Conservation (phyloP, 2,329 filamentous ascomycete species). For the Coleophoma cylindrospora region DNA sequence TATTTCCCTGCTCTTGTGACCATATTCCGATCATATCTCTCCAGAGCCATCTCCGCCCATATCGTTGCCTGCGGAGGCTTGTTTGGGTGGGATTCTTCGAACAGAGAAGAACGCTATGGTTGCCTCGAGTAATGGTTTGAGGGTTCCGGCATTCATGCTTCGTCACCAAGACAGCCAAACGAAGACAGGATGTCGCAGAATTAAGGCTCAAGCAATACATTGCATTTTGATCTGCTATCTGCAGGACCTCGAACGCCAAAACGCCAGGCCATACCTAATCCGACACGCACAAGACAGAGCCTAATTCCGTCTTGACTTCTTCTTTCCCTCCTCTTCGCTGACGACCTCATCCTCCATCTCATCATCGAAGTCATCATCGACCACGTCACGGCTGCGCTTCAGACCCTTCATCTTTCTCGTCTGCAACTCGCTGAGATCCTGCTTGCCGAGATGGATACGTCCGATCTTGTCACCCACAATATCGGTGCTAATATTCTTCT, state of each 20-base stretch:
- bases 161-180: no score
- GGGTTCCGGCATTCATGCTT: no score
- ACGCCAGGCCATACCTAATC: constrained; percentile 3
- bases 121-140: no score
- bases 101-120: no score
- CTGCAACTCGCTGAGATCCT: constrained; percentile 83
- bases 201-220: no score
- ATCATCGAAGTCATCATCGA: constrained; percentile 46
- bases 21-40: no score
- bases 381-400: constrained; percentile 70
- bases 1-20: no score
- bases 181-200: no score
- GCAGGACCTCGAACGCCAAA: constrained; percentile 17
- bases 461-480: constrained; percentile 94
- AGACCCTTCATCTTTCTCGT: constrained; percentile 99
- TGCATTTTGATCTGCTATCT: constrained; percentile 2
- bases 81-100: no score
- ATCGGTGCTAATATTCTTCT: constrained; percentile 96
- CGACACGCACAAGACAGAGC: constrained; percentile 7
- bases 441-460: constrained; percentile 83
- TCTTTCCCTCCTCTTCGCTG: constrained; percentile 24
- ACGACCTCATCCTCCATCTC: constrained; percentile 42
- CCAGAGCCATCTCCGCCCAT: no score
- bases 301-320: constrained; percentile 20
- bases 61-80: no score